Percentiles rank a stretch among this genome's conserved stretches.
phyloP scores from a whole-genome alignment of 257 asterid genomes.

The Rauvolfia tetraphylla region DNA sequence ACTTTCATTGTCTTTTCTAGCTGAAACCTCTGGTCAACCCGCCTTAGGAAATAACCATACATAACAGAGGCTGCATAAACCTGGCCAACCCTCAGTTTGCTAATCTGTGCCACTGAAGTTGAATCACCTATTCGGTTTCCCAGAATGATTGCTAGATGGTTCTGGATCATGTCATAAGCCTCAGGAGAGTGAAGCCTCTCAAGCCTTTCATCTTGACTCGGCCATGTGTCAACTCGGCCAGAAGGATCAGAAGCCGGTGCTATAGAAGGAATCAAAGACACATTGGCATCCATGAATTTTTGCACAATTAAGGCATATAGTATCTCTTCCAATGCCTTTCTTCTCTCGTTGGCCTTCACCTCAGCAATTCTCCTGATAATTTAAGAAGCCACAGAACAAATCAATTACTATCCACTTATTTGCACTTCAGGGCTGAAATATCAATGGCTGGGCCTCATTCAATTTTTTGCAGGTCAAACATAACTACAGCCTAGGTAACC shows the following conservation, averaged over 20 bases:
- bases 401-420: background rate
- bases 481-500: background rate
- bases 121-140: constrained; percentile 59
- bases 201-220: constrained; percentile 51
- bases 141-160: constrained; percentile 76
- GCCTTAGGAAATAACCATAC: constrained; percentile 90
- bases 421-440: background rate
- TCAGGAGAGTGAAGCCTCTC: constrained; percentile 76
- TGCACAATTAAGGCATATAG: constrained; percentile 82
- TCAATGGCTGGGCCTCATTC: background rate
- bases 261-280: constrained; percentile 59
- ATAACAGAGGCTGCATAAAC: constrained; percentile 92
- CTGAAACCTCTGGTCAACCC: constrained; percentile 95
- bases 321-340: constrained; percentile 81
- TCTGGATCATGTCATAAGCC: constrained; percentile 92
- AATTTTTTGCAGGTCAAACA: background rate
- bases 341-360: constrained; percentile 88
- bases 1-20: constrained; percentile 74
- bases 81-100: constrained; percentile 86
- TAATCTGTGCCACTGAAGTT: constrained; percentile 50
- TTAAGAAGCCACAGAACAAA: constrained; percentile 13
- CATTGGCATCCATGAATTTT: constrained; percentile 82
- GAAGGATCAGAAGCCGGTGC: constrained; percentile 46
- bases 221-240: constrained; percentile 55
- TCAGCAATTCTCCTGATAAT: constrained; percentile 81